phyloP scores from a whole-genome alignment of 2,329 filamentous ascomycete genomes.

The Cladosporium cucumerinum region DNA sequence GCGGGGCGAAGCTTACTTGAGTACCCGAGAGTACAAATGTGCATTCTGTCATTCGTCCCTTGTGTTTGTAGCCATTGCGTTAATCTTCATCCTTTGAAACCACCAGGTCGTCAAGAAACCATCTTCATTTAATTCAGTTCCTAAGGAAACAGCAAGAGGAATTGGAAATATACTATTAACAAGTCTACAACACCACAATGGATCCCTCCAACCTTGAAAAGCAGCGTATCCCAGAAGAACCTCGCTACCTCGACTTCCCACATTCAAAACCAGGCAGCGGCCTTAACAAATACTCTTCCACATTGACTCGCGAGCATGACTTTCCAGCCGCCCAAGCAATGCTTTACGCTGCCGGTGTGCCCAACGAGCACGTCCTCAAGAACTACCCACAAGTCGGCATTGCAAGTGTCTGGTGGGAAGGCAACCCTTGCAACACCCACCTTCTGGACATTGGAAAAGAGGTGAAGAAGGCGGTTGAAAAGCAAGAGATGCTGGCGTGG shows the following conservation, averaged over 20 bases:
- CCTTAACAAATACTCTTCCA: conserved; percentile 83
- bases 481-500: conserved; percentile 87
- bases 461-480: conserved; percentile 76
- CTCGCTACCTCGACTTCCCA: conserved; percentile 57
- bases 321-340: conserved; percentile 92
- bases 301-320: conserved; percentile 79
- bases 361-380: conserved; percentile 80
- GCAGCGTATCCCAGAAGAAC: conserved; percentile 40
- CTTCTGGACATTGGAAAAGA: conserved; percentile 84
- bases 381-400: conserved; percentile 86
- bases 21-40: conserved; percentile 12
- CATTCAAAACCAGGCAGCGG: conserved; percentile 53
- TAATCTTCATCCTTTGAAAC: not conserved
- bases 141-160: not conserved
- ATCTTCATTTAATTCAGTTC: not conserved
- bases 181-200: conserved; percentile 26
- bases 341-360: conserved; percentile 90
- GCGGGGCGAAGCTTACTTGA: conserved; percentile 13
- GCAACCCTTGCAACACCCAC: conserved; percentile 81
- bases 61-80: not conserved
- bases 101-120: not conserved
- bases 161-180: not conserved
- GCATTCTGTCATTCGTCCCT: conserved; percentile 12
- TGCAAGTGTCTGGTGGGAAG: conserved; percentile 95
- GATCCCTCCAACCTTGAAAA: conserved; percentile 37